Conservation (phyloP, 495 filamentous ascomycete genomes). For the Glonium stellatum region DNA sequence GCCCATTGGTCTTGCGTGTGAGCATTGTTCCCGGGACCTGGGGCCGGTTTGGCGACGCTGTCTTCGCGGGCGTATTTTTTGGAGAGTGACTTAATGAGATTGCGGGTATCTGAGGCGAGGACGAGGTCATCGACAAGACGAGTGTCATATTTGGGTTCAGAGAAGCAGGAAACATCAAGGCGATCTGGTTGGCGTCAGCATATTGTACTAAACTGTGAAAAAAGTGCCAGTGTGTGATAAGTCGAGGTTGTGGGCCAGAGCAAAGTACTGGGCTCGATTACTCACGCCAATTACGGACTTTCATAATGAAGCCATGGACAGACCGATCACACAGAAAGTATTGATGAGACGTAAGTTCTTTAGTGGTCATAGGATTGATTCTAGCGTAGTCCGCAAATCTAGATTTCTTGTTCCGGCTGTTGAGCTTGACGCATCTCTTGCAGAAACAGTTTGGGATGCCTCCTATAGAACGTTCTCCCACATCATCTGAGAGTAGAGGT, state of each 20-base stretch:
- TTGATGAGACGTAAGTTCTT: slow-evolving; percentile 19
- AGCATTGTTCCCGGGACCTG: background rate
- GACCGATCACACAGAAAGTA: slow-evolving; percentile 22
- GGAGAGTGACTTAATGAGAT: background rate
- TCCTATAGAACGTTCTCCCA: slow-evolving; percentile 16
- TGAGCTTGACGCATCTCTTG: slow-evolving; percentile 13
- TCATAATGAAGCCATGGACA: slow-evolving; percentile 18
- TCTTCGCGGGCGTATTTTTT: background rate
- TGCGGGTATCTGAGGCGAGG: slow-evolving; percentile 6
- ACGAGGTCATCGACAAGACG: slow-evolving; percentile 13
- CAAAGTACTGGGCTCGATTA: background rate
- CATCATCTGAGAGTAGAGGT: slow-evolving; percentile 11
- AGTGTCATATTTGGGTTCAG: slow-evolving; percentile 11
- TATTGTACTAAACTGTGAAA: background rate
- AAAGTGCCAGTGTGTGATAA: background rate
- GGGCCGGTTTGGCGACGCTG: slow-evolving; percentile 1
- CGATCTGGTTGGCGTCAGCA: background rate
- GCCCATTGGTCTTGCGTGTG: slow-evolving; percentile 4
- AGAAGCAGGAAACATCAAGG: slow-evolving; percentile 16
- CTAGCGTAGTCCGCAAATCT: slow-evolving; percentile 21
- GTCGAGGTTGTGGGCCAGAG: background rate
- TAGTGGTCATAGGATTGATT: slow-evolving; percentile 15
- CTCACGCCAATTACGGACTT: slow-evolving; percentile 17
- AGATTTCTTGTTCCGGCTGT: slow-evolving; percentile 10
- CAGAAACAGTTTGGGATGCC: slow-evolving; percentile 22